Evolutionary conservation across 139 green algal species (phyloP).

Genomic region (Mychonastes homosphaera): DNA sequence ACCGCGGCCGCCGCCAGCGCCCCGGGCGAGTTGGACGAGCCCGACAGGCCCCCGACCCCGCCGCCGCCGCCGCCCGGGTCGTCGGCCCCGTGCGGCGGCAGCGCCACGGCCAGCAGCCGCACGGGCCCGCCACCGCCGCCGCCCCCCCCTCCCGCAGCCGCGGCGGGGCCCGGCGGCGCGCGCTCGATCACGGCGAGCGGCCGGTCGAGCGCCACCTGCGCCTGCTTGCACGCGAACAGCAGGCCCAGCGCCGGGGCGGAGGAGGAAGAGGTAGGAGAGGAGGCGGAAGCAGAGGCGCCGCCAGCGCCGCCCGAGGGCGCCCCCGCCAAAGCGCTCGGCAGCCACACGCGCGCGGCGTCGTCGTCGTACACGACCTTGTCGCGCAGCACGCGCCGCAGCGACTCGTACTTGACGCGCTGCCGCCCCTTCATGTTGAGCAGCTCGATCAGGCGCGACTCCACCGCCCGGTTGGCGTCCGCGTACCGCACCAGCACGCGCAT

Average conservation of each 20-base stretch:
- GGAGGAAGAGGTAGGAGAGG: neutral
- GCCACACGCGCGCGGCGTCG: slow-evolving; percentile 25
- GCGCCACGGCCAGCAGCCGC: too few relatives aligned
- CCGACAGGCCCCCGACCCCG: too few relatives aligned
- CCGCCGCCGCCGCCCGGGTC: too few relatives aligned
- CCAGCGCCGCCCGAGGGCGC: neutral
- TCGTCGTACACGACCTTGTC: slow-evolving; percentile 47
- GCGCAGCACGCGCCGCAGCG: slow-evolving; percentile 31
- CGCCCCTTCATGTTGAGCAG: slow-evolving; percentile 50
- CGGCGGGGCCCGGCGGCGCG: too few relatives aligned
- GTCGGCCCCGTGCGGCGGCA: too few relatives aligned
- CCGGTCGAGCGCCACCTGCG: slow-evolving; percentile 8
- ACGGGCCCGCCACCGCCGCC: too few relatives aligned
- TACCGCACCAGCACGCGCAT: slow-evolving; percentile 40
- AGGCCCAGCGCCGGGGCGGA: slow-evolving; percentile 1
- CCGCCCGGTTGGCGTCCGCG: slow-evolving; percentile 32
- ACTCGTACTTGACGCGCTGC: slow-evolving; percentile 49
- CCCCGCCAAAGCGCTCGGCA: neutral
- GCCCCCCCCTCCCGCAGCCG: too few relatives aligned
- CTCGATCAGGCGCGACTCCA: slow-evolving; percentile 46
- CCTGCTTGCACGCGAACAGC: slow-evolving; percentile 16
- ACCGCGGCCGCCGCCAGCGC: too few relatives aligned
- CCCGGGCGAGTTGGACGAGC: too few relatives aligned
- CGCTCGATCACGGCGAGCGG: too few relatives aligned
- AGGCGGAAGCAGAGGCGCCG: slow-evolving; percentile 20